These are phyloP conservation scores for Phytophthora hybrid DNA, from an alignment of 352 stramenopile species.

Conservation along the genomic window DNA sequence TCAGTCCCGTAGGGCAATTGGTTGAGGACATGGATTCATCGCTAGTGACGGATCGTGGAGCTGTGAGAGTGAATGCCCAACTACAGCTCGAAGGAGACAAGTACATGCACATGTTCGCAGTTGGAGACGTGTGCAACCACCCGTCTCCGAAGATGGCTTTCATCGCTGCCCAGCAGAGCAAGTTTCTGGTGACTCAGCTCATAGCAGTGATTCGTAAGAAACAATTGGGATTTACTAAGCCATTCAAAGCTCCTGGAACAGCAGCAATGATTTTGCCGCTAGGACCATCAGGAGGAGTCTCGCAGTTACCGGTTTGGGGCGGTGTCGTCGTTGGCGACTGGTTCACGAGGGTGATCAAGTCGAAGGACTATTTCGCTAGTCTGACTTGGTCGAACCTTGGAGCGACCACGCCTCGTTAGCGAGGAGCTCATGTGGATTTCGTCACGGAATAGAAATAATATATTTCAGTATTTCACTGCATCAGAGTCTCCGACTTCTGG, in stretches of 20 bases:
- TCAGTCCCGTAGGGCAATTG: slow-evolving; percentile 27
- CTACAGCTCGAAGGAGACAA: slow-evolving; percentile 39
- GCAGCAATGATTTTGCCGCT: slow-evolving; percentile 46
- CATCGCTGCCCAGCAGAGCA: slow-evolving; percentile 40
- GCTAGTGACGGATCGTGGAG: slow-evolving; percentile 27
- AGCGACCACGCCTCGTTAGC: slow-evolving; percentile 10
- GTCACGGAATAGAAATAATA: background rate
- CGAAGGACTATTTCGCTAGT: slow-evolving; percentile 44
- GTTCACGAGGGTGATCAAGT: slow-evolving; percentile 42
- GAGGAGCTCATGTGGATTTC: background rate
- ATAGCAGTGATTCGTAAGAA: slow-evolving; percentile 30
- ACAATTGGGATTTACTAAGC: slow-evolving; percentile 30
- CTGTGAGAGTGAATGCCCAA: slow-evolving; percentile 40
- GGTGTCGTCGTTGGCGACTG: slow-evolving; percentile 43
- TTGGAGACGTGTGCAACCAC: slow-evolving; percentile 52
- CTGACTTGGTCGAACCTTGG: slow-evolving; percentile 26
- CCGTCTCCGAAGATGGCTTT: slow-evolving; percentile 46
- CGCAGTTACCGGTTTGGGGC: slow-evolving; percentile 41
- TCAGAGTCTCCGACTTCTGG: no score
- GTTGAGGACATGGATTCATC: slow-evolving; percentile 27
- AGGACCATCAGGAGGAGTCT: slow-evolving; percentile 43
- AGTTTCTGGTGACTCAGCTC: slow-evolving; percentile 37
- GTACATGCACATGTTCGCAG: slow-evolving; percentile 46
- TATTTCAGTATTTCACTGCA: background rate
- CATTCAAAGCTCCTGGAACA: slow-evolving; percentile 27